Base-by-base conservation (phyloP, 768 basidiomycete species). In the Tylopilus subfusipes region DNA sequence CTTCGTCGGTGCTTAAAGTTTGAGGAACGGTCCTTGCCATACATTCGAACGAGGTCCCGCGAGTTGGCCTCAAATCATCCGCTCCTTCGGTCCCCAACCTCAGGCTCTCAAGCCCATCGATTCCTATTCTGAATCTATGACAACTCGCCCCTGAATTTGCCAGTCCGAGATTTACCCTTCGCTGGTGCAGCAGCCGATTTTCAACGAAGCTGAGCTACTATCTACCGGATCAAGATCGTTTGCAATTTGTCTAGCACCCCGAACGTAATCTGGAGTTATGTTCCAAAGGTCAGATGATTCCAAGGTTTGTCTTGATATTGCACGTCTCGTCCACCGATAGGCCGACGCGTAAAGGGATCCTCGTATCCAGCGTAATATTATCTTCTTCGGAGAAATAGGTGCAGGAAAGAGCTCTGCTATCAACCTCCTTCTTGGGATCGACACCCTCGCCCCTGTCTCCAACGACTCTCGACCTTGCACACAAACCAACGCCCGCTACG, bases 351-450 rank as follows among this genome's bases (percentile, higher is more conserved):
- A 5, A 21, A 45, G 47, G 34, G 10, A 27, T 16, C n/a, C 31
- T 49, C 42, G 11, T 2, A 40, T 30, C 29, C 45, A 36, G 42
- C 55, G 60, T 31, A 55, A 65, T 45, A 18, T 68, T 1, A 21
- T 68, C 34, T 60, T 68, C 30, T 50, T 65, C 13, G 66, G 66
- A 27, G 60, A 70, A 49, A 57, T 42, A 0, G 66, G 68, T 25
- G 13, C 43, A 8, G 66, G 66, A 18, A 68, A 70, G 57, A 68
- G 66, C 50, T 68, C 66, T n/a, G 34, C 25, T 8, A 69, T 27
- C 7, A 27, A 27, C 25, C 25, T 27, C 25, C 25, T 27, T 7
- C 25, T 27, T 27, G 7, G 25, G 25, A 27, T 3, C 25, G 25
- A 7, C 7, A 4, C 25, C 25, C 25, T 4, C 25, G 25, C 25